Base-by-base conservation (phyloP, 2,329 filamentous ascomycete species). In the Calonectria henricotiae region DNA sequence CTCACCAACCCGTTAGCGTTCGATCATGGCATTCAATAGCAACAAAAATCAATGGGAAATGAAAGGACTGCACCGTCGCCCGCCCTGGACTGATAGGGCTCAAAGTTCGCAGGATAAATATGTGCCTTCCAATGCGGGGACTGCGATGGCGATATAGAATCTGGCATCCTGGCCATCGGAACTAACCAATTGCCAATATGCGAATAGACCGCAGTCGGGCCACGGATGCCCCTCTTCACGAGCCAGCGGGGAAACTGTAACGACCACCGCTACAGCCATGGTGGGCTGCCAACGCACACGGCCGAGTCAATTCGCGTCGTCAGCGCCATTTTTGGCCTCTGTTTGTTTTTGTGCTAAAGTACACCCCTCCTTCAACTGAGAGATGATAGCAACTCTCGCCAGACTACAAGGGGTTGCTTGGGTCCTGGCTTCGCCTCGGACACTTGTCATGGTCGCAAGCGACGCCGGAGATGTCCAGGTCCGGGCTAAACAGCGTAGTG, bases 21-120 rank as follows among this genome's bases (percentile, higher is more conserved):
- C 30, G 54, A 55, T 44, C 43, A 65, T 65, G 54, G 27, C 37
- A 65, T 46, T 65, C 44, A 54, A 46, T 69, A 62, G 54, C 44
- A 69, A 35, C 41, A 63, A 58, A 54, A 20, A 20, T 20, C 20
- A 20, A 51, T 46, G 49, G 49, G 63, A n/a, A 51, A 51, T 51
- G 27, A 32, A 15, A 51, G 20, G n/a, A 37, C 51, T 39, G 20
- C 55, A 51, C 25, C 27, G 30, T 44, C 8, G 25, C 32, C 17
- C 25, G 25, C 44, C 32, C 32, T 15, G 43, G 43, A 39, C 23
- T 25, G 54, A 43, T 43, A 43, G 27, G 25, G 44, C 54, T 30
- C 17, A 13, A 13, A 25, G 54, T 35, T 27, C 30, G 20, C 35
- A 32, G 37, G 30, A 55, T 46, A 12, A 32, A 27, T 27, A 58